Evolutionary conservation across 2,329 filamentous ascomycete species (phyloP).

Genomic region (Sporothrix pallida): DNA sequence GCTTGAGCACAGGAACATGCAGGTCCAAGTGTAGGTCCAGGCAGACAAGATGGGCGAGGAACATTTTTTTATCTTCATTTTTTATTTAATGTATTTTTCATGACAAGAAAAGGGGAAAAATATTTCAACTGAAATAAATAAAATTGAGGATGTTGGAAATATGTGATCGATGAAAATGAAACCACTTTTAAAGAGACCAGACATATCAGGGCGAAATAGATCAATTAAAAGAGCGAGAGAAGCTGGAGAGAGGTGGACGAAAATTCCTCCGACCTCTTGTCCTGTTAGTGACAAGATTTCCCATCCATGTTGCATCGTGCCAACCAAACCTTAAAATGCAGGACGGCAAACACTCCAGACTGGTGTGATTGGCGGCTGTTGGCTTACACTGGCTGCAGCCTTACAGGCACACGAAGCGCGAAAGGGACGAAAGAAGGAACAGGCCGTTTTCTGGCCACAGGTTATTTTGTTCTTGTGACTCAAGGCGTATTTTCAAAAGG

Average conservation of each 20-base stretch:
- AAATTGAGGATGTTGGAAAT: neutral
- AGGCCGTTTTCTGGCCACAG: neutral
- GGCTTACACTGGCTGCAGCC: constrained; percentile 21
- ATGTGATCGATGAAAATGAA: too few species aligned
- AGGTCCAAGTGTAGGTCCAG: constrained; percentile 15
- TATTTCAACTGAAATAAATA: neutral
- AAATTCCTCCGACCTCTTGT: constrained; percentile 13
- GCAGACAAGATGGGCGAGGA: neutral
- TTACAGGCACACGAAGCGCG: constrained; percentile 8
- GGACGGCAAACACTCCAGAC: constrained; percentile 7
- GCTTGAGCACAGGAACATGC: constrained; percentile 22
- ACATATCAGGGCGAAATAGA: neutral
- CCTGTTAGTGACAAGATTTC: neutral
- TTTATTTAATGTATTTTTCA: too few species aligned
- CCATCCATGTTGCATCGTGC: constrained; percentile 7
- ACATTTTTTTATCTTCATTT: too few species aligned
- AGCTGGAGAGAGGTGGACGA: neutral
- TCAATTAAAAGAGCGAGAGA: neutral
- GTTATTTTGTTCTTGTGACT: neutral
- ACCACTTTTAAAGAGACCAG: too few species aligned
- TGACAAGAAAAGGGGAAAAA: neutral
- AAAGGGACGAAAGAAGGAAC: too few species aligned
- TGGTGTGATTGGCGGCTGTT: neutral
- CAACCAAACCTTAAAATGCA: constrained; percentile 7
- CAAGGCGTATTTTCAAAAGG: too few species aligned